Evolutionary conservation across 768 basidiomycete species (phyloP).

Genomic region (Cantharellus cinnabarinus): DNA sequence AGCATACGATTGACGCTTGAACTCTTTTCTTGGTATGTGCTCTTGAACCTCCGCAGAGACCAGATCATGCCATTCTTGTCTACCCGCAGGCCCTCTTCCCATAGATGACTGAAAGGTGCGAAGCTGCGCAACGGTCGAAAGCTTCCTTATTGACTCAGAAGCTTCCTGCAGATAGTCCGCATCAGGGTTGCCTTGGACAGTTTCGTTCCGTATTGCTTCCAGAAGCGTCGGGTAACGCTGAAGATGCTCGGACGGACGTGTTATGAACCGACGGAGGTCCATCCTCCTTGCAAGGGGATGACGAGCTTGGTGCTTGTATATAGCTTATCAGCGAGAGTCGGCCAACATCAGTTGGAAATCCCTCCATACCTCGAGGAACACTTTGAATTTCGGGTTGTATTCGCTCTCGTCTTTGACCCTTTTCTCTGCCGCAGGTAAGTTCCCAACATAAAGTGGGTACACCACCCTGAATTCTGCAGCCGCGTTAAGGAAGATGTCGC

Average conservation of each 20-base stretch:
- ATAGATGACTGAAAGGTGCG: slow-evolving; percentile 81
- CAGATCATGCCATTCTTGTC: slow-evolving; percentile 83
- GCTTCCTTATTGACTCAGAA: slow-evolving; percentile 58
- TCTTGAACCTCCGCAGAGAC: slow-evolving; percentile 47
- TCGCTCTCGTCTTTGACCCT: slow-evolving; percentile 73
- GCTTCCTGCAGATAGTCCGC: slow-evolving; percentile 67
- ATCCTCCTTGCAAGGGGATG: slow-evolving; percentile 37
- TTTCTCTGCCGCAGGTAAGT: slow-evolving; percentile 71
- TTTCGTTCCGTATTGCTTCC: slow-evolving; percentile 72
- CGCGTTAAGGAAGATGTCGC: slow-evolving; percentile 35
- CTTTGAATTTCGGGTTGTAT: slow-evolving; percentile 53
- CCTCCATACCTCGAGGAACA: slow-evolving; percentile 59
- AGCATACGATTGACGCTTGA: slow-evolving; percentile 59
- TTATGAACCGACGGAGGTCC: slow-evolving; percentile 62
- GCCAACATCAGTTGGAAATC: background rate
- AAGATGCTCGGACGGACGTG: slow-evolving; percentile 59
- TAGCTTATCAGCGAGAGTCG: too few relatives aligned
- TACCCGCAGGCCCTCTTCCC: slow-evolving; percentile 57
- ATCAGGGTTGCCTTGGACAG: slow-evolving; percentile 61
- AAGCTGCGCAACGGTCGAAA: slow-evolving; percentile 64
- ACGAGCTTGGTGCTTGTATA: slow-evolving; percentile 21
- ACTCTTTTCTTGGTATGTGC: slow-evolving; percentile 46
- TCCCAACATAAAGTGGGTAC: slow-evolving; percentile 36
- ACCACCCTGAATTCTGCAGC: slow-evolving; percentile 26
- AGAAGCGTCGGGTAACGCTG: slow-evolving; percentile 70